Base-by-base conservation (phyloP, 257 asterid genomes). In the Solanum sejunctum region DNA sequence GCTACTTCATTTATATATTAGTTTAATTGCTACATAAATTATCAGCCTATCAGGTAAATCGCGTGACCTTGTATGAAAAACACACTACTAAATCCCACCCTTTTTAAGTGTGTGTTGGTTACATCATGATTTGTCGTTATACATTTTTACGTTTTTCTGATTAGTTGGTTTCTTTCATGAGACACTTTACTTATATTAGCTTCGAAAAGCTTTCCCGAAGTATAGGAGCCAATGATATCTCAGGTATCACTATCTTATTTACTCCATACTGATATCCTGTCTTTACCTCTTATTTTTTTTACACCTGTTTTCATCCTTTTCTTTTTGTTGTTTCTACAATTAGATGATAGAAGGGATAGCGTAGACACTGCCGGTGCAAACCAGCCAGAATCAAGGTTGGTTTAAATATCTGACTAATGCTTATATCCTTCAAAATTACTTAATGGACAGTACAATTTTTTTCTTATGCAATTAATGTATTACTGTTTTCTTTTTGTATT, bases 151-250 rank as follows among this genome's bases (percentile, higher is more conserved):
- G 15, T 75, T 52, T 67, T 63, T 8, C 57, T 83, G 63, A 39
- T 55, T 39, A 8, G 41, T 15, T 85, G 21, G 67, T 23, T 43
- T 86, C 75, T n/a, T 55, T 80, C 86, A 26, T 23, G 92, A 96
- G 98, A 82, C 93, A 92, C 86, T 95, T 93, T 85, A 91, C 98
- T 60, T 96, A 89, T 87, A 94, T 92, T 86, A 91, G 92, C 89
- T 86, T 95, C 88, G 94, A 92, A 85, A 96, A 95, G 86, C 90
- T 90, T 79, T 91, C 93, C 9, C 94, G 91, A 84, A 90, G 88
- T 20, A 86, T 93, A 91, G 97, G 91, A 69, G 87, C 63, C 84
- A 85, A 88, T 85, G 93, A 93, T 87, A 87, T 83, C 43, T 57
- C 87, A 77, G 90, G 85, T 88, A 84, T 52, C 63, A 64, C 66